These are phyloP conservation scores for Agaricus subrufescens DNA, from an alignment of 768 basidiomycete genomes.

Conservation along the genomic window DNA sequence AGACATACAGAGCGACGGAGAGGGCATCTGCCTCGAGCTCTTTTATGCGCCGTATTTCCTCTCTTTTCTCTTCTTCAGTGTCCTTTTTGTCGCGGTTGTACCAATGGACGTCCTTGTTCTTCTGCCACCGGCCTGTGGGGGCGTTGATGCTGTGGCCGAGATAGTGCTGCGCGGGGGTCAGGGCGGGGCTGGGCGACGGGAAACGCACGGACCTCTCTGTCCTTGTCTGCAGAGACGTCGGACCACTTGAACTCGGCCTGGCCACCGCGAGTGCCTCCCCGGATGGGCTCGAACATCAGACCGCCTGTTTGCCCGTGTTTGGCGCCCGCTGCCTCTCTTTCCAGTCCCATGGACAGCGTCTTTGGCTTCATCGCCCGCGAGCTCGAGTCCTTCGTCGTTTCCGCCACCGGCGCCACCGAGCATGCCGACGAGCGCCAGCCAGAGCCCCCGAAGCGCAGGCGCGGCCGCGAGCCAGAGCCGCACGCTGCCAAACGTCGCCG, in stretches of 20 bases:
- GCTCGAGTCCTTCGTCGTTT: conserved; percentile 64
- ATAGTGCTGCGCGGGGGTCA: conserved; percentile 63
- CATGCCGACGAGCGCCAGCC: background rate
- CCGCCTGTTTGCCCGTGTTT: conserved; percentile 1
- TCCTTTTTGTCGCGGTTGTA: conserved; percentile 65
- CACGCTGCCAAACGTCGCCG: background rate
- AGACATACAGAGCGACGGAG: conserved; percentile 63
- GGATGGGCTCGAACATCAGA: conserved; percentile 77
- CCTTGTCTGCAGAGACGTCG: conserved; percentile 89
- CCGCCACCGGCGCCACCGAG: conserved; percentile 44
- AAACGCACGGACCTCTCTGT: conserved; percentile 63
- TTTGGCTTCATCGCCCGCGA: conserved; percentile 70
- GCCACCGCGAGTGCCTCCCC: conserved; percentile 89
- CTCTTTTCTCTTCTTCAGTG: conserved; percentile 44
- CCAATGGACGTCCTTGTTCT: conserved; percentile 97
- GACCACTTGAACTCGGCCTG: conserved; percentile 91
- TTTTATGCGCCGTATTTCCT: conserved; percentile 80
- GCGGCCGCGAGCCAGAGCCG: background rate
- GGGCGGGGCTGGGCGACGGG: conserved; percentile 7
- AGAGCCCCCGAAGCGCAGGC: conserved; percentile 5
- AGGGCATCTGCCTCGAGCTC: conserved; percentile 89
- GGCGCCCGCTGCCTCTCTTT: background rate
- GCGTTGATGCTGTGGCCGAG: conserved; percentile 94
- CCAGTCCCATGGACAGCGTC: conserved; percentile 34
- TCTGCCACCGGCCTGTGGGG: conserved; percentile 95